Base-by-base conservation (phyloP, 495 filamentous ascomycete genomes). In the Xylona heveae region DNA sequence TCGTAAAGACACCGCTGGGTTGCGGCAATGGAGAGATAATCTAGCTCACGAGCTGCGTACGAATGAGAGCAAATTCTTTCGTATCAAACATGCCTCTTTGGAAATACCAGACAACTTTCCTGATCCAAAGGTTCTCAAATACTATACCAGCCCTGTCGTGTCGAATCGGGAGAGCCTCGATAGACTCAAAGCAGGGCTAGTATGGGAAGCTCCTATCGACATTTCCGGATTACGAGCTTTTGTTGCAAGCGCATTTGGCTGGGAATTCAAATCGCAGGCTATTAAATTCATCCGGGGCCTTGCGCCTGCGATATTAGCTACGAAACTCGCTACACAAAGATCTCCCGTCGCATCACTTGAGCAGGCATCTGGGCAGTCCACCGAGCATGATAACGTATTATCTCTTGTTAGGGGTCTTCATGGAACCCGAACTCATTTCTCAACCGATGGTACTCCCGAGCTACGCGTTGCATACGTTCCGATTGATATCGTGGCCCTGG, bases 31-130 rank as follows among this genome's bases (percentile, higher is more conserved):
- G 88, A 71, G 73, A 47, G 64, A 76, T 12, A 59, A 69, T 38
- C 52, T 99, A 9, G 53, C 67, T 31, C 67, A 70, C 36, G 81
- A 95, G 50, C 49, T 94, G 19, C 58, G 64, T 15, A 78, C 74
- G 23, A 97, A 99, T 45, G 77, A 83, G 47, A 79, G 73, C 43
- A 72, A 77, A 9, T 74, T 66, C 35, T 99, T 95, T 48, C 57
- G 62, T 19, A 70, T 61, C 6, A 82, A 68, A 42, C 79, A 85
- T 43, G 72, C 65, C 31, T 58, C 66, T 2, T 53, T 95, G 32
- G 59, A 51, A 3, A 75, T 95, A 9, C 85, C 88, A 2, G 74
- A 79, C 0, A 53, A 56, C 15, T 99, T 95, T 42, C 88, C 88
- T 0, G 72, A 79, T 38, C 57, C 55, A 33, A 71, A 74, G 14